Percentiles rank a stretch among this genome's conserved stretches.
These are phyloP conservation scores for Wickerhamomyces rabaulensis DNA, from an alignment of 805 yeast genomes.

Conservation along the genomic window DNA sequence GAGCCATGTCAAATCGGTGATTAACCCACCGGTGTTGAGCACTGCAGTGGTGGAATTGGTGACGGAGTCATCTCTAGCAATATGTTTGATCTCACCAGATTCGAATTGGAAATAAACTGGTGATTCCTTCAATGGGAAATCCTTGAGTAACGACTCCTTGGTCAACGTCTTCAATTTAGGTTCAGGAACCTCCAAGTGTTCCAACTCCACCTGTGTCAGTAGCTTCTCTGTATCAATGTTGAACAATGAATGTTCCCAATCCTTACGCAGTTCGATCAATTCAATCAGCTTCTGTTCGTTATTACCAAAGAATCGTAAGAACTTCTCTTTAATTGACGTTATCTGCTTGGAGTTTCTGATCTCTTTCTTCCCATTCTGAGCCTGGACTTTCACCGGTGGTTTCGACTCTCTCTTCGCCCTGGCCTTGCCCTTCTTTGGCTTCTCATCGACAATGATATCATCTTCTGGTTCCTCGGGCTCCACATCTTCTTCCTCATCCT, in stretches of 20 bases:
- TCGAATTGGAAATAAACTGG: constrained; percentile 17
- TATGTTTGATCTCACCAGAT: constrained; percentile 6
- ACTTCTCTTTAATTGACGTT: constrained; percentile 37
- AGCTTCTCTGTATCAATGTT: constrained; percentile 32
- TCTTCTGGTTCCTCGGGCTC: constrained; percentile 11
- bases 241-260: constrained; percentile 46
- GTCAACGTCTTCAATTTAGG: constrained; percentile 17
- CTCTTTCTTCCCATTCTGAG: constrained; percentile 9
- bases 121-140: constrained; percentile 19
- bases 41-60: constrained; percentile 32
- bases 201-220: constrained; percentile 11
- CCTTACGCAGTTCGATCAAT: constrained; percentile 39
- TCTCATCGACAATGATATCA: constrained; percentile 5
- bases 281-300: constrained; percentile 38
- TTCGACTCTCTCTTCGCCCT: constrained; percentile 2
- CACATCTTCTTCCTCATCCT: constrained; percentile 4
- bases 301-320: constrained; percentile 44
- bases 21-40: constrained; percentile 44
- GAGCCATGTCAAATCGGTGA: constrained; percentile 52
- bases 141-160: constrained; percentile 17
- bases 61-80: constrained; percentile 13
- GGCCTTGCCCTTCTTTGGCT: constrained; percentile 1
- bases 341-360: constrained; percentile 19
- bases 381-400: constrained; percentile 1
- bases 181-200: constrained; percentile 4